Base-by-base conservation (phyloP, 2,329 filamentous ascomycete genomes). In the Trichoderma lentiforme region DNA sequence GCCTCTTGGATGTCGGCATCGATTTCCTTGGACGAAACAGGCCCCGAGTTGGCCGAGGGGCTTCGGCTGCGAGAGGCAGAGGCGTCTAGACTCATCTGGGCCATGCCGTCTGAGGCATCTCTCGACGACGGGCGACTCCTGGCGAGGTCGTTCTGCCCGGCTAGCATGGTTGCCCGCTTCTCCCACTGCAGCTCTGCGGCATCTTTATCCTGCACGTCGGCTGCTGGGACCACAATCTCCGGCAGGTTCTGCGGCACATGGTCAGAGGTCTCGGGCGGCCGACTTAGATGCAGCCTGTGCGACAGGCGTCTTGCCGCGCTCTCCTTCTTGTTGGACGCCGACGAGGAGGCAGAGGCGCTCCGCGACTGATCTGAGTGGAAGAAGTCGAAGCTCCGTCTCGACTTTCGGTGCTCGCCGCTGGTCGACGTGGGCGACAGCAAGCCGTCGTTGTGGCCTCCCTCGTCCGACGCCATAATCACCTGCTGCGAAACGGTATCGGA, bases 1-100 rank as follows among this genome's bases (percentile, higher is more conserved):
- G 96, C 96, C 82, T 97, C 91, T 82, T 98, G 95, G 72, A 99
- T 97, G 81, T 93, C 91, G 72, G 88, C 86, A 79, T 91, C 89
- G 69, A 87, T 86, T 72, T 82, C 82, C 78, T 87, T 84, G 62
- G 84, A 85, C 68, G 84, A 86, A 43, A 88, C 84, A 11, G 53
- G 67, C 24, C 39, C 63, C 26, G 75, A 76, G 74, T 73, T 74
- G 70, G 70, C 74, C 72, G 74, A 74, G 65, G 72, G 74, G 64
- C 77, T 77, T 32, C 74, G 60, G 60, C 71, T 72, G 39, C 67
- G 62, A 61, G 36, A 39, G 15, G 14, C 15, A 39, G 60, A 12
- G 18, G 30, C 53, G 58, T 71, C 68, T n/a, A 74, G 71, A 51
- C 75, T 79, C 75, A 82, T 73, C 15, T 75, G 74, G 32, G 76